Evolutionary conservation across 306 rosid genomes (phyloP).

Genomic region (Sechiopsis laciniata): DNA sequence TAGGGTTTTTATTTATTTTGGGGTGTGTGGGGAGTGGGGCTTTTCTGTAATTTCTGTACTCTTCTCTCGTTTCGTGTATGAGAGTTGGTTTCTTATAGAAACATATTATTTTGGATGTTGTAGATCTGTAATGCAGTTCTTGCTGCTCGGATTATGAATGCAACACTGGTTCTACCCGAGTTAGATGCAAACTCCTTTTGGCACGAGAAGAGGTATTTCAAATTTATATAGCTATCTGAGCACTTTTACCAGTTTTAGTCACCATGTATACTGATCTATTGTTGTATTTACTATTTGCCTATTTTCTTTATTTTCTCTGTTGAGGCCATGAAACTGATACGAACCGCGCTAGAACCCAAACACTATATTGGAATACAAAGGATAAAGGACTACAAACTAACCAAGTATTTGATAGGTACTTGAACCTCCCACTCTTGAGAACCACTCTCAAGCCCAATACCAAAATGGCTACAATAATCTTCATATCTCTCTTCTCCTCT

Average conservation of each 20-base stretch:
- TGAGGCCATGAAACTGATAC: constrained; percentile 10
- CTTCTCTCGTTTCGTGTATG: neutral
- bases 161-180: constrained; percentile 84
- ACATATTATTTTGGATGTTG: constrained; percentile 29
- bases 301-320: neutral
- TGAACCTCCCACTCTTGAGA: too few species aligned
- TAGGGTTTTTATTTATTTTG: neutral
- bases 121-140: constrained; percentile 97
- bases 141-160: constrained; percentile 98
- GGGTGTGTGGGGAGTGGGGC: neutral
- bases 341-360: too few species aligned
- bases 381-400: too few species aligned
- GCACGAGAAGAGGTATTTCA: constrained; percentile 80
- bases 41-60: neutral
- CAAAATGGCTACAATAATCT: too few species aligned
- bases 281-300: neutral
- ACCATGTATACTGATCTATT: neutral
- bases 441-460: too few species aligned
- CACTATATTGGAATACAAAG: too few species aligned
- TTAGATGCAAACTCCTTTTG: constrained; percentile 95
- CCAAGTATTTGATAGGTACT: too few species aligned
- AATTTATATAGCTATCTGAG: neutral
- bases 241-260: neutral
- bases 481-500: too few species aligned
- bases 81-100: neutral